Evolutionary conservation across 768 basidiomycete genomes (phyloP).

Genomic region (Amylocystis lapponica): DNA sequence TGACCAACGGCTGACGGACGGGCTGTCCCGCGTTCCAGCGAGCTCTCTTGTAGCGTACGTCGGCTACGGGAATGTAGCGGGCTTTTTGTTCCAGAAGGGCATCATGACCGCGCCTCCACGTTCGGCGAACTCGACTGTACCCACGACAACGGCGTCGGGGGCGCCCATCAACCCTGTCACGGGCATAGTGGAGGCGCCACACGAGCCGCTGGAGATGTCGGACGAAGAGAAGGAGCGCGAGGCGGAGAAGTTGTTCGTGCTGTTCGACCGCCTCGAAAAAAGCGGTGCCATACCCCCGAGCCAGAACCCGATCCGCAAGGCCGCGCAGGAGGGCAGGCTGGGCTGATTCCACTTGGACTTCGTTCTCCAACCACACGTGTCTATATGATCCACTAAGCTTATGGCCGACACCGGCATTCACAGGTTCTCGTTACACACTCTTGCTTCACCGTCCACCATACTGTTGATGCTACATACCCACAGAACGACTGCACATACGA

Average conservation of each 20-base stretch:
- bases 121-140: slow-evolving; percentile 27
- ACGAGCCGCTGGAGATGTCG: slow-evolving; percentile 61
- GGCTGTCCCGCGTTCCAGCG: slow-evolving; percentile 35
- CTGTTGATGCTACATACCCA: neutral
- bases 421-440: neutral
- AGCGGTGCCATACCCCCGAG: slow-evolving; percentile 60
- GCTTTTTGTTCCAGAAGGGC: slow-evolving; percentile 90
- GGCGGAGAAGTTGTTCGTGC: slow-evolving; percentile 84
- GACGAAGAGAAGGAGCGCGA: slow-evolving; percentile 94
- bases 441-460: slow-evolving; percentile 2
- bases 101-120: slow-evolving; percentile 56
- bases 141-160: slow-evolving; percentile 28
- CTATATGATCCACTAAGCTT: neutral
- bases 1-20: too few species aligned
- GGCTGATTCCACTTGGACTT: slow-evolving; percentile 9
- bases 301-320: slow-evolving; percentile 71
- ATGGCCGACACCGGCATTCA: neutral
- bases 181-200: slow-evolving; percentile 48
- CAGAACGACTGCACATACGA: neutral
- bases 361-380: neutral
- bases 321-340: slow-evolving; percentile 45
- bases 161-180: slow-evolving; percentile 79
- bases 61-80: slow-evolving; percentile 95
- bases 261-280: slow-evolving; percentile 86
- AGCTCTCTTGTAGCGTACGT: slow-evolving; percentile 66